These are phyloP conservation scores for Truncatella angustata DNA, from an alignment of 2,329 filamentous ascomycete species.

Conservation along the genomic window DNA sequence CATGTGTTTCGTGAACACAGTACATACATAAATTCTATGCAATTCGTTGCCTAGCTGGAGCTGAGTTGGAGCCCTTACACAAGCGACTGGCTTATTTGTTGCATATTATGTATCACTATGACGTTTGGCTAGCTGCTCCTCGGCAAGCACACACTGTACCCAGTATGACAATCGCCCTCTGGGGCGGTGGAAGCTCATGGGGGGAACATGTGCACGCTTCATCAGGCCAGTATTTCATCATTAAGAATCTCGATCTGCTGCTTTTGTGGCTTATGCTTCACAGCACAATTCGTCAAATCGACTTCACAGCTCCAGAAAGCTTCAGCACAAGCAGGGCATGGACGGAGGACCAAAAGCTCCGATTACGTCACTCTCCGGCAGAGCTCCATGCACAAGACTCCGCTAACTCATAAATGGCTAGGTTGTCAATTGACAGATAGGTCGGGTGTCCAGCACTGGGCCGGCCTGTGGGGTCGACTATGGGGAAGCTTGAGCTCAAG, in stretches of 20 bases:
- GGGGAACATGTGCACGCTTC: conserved; percentile 4
- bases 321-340: not conserved
- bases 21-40: not conserved
- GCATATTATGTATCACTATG: not conserved
- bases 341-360: conserved; percentile 23
- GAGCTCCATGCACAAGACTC: no score
- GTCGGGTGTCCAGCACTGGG: no score
- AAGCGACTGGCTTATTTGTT: not conserved
- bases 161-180: not conserved
- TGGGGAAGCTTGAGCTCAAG: no score
- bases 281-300: conserved; percentile 1
- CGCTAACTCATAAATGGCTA: no score
- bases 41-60: not conserved
- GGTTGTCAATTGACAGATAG: no score
- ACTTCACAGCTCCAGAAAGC: no score
- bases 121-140: not conserved
- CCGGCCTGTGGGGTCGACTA: no score
- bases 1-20: not conserved
- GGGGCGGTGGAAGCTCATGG: not conserved
- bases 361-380: conserved; percentile 31
- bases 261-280: conserved; percentile 9
- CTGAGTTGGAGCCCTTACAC: not conserved
- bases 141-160: not conserved
- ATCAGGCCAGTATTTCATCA: conserved; percentile 11
- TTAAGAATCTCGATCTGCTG: conserved; percentile 17